phyloP scores from a whole-genome alignment of 106 monocot species.

The Dendrobium huoshanense region DNA sequence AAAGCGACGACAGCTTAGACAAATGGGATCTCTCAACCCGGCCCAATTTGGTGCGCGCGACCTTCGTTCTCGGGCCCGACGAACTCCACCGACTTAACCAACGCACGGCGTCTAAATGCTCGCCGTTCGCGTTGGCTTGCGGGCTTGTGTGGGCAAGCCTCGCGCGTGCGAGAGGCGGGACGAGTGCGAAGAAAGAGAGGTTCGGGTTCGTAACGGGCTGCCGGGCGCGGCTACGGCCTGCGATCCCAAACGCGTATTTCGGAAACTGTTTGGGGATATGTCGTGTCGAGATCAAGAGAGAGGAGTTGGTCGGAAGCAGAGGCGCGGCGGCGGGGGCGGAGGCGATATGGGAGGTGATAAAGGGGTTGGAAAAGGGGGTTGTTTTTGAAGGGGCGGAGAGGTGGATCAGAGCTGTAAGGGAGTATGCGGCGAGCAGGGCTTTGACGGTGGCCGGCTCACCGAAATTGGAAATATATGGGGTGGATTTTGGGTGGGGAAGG shows the following conservation, averaged over 20 bases:
- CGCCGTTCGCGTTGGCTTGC: conserved; percentile 18
- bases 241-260: conserved; percentile 24
- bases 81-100: background rate
- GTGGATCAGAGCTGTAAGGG: background rate
- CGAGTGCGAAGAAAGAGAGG: conserved; percentile 4
- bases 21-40: background rate
- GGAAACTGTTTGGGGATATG: conserved; percentile 38
- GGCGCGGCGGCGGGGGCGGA: conserved; percentile 15
- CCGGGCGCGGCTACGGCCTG: conserved; percentile 9
- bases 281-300: conserved; percentile 14
- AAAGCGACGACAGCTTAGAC: background rate
- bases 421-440: background rate
- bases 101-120: conserved; percentile 5
- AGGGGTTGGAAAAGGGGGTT: conserved; percentile 19
- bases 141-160: conserved; percentile 25
- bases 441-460: conserved; percentile 26
- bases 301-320: background rate
- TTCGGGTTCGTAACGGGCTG: conserved; percentile 31
- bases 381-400: conserved; percentile 4
- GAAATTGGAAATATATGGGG: conserved; percentile 21
- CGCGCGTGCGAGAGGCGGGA: conserved; percentile 1
- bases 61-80: conserved; percentile 11
- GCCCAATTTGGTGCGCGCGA: background rate
- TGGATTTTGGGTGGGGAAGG: conserved; percentile 29
- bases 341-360: conserved; percentile 14